These are phyloP conservation scores for Chrysochromulina tobinii DNA, from an alignment of 78 protist species.

Conservation along the genomic window DNA sequence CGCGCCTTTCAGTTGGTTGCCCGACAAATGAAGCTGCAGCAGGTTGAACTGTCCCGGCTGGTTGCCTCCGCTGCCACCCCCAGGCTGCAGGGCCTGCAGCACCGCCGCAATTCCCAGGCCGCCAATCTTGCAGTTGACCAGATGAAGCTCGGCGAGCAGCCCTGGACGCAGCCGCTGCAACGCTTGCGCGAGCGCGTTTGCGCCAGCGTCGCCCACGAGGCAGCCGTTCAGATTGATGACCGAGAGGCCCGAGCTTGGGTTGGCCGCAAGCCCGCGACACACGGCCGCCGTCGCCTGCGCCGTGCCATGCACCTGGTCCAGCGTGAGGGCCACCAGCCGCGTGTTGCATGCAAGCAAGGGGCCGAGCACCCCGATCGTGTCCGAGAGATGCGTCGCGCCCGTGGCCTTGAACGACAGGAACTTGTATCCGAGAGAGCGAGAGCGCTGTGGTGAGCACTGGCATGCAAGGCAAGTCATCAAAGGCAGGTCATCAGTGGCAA, in stretches of 20 bases:
- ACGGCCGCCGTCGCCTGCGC: background rate
- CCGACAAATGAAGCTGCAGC: background rate
- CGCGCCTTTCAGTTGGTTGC: background rate
- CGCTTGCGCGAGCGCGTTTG: background rate
- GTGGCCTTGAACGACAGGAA: background rate
- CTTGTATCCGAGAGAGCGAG: too few species aligned
- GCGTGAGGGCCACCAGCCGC: background rate
- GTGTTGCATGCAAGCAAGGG: background rate
- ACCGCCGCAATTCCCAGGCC: background rate
- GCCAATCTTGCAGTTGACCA: background rate
- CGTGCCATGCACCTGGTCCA: background rate
- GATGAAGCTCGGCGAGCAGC: background rate
- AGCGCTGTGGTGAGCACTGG: too few species aligned
- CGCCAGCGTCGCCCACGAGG: constrained; percentile 2
- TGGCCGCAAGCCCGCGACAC: background rate
- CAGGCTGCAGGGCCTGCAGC: background rate
- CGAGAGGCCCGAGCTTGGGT: background rate
- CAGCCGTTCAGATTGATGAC: background rate
- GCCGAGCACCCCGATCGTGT: background rate
- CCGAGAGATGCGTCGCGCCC: background rate
- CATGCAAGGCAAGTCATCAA: too few species aligned
- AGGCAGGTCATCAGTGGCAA: too few species aligned
- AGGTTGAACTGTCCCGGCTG: background rate
- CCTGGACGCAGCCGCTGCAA: background rate
- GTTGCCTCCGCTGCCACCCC: too few species aligned